Evolutionary conservation across 495 filamentous ascomycete species (phyloP).

Genomic region (Penicillium paxilli): DNA sequence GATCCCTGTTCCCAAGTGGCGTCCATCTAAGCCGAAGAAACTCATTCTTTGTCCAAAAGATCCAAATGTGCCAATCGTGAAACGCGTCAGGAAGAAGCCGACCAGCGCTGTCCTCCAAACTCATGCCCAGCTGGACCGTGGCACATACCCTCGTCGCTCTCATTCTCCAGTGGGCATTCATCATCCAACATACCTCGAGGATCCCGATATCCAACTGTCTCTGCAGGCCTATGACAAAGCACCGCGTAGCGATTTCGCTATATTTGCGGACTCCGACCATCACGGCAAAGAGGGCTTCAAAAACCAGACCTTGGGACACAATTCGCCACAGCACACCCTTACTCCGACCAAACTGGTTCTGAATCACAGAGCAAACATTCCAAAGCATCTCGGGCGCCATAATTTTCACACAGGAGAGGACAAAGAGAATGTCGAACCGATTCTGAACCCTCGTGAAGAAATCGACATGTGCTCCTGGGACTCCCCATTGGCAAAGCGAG

Average conservation of each 20-base stretch:
- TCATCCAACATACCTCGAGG: slow-evolving; percentile 11
- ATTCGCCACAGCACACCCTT: slow-evolving; percentile 11
- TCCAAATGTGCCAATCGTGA: slow-evolving; percentile 25
- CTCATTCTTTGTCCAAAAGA: slow-evolving; percentile 27
- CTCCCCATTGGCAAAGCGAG: slow-evolving; percentile 31
- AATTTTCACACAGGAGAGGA: slow-evolving; percentile 6
- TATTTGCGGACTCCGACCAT: slow-evolving; percentile 37
- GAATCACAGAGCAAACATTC: slow-evolving; percentile 13
- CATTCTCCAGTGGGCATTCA: slow-evolving; percentile 1
- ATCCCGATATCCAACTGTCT: slow-evolving; percentile 33
- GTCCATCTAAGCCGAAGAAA: slow-evolving; percentile 22
- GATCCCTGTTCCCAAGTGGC: slow-evolving; percentile 43
- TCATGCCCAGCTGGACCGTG: background rate
- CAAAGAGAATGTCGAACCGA: slow-evolving; percentile 51
- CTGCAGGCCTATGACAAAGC: slow-evolving; percentile 16
- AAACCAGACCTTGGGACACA: background rate
- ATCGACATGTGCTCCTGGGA: slow-evolving; percentile 33
- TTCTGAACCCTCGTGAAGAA: slow-evolving; percentile 33
- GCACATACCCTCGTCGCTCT: background rate
- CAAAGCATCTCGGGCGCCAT: slow-evolving; percentile 12
- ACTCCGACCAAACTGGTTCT: slow-evolving; percentile 26
- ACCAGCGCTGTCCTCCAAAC: background rate
- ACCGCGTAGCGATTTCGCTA: slow-evolving; percentile 24
- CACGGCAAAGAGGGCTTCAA: slow-evolving; percentile 9
- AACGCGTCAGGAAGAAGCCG: background rate